phyloP scores from a whole-genome alignment of 305 asterid species.

The Fraxinus greggii region DNA sequence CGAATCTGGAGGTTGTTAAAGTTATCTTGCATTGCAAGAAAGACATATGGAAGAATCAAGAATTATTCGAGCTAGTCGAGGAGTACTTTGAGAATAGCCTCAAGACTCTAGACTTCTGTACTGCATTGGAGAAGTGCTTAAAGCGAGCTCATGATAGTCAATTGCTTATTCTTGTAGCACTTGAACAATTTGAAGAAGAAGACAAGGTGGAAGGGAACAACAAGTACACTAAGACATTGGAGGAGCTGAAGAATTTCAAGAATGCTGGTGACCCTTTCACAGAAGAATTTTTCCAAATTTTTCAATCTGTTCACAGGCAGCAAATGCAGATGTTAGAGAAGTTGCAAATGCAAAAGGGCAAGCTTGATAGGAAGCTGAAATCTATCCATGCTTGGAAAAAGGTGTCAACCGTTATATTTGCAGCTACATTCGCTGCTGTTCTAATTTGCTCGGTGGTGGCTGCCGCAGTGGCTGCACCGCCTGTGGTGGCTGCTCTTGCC shows the following conservation, averaged over 20 bases:
- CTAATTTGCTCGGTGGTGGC: conserved; percentile 56
- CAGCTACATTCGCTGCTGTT: conserved; percentile 44
- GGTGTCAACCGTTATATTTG: conserved; percentile 40
- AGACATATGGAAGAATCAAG: conserved; percentile 37
- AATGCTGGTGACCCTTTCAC: conserved; percentile 43
- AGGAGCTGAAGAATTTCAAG: conserved; percentile 37
- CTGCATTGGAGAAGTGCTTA: conserved; percentile 32
- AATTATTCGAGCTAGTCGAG: conserved; percentile 35
- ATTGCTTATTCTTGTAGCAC: conserved; percentile 27
- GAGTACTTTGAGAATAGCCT: conserved; percentile 44
- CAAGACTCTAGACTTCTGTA: conserved; percentile 40
- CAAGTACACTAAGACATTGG: conserved; percentile 27
- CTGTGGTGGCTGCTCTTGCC: conserved; percentile 28
- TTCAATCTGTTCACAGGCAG: conserved; percentile 35
- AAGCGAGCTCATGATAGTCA: conserved; percentile 37
- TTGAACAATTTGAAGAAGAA: conserved; percentile 25
- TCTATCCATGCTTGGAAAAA: conserved; percentile 38
- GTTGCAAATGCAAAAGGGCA: conserved; percentile 35
- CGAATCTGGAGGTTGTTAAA: conserved; percentile 50
- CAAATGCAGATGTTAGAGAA: conserved; percentile 45
- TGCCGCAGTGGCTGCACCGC: conserved; percentile 43
- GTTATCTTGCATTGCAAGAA: conserved; percentile 37
- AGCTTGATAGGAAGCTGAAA: conserved; percentile 42
- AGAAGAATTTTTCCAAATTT: conserved; percentile 35
- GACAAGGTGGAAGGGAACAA: neutral